These are phyloP conservation scores for Torulaspora gathmanii DNA, from an alignment of 805 yeast genomes.

Conservation along the genomic window DNA sequence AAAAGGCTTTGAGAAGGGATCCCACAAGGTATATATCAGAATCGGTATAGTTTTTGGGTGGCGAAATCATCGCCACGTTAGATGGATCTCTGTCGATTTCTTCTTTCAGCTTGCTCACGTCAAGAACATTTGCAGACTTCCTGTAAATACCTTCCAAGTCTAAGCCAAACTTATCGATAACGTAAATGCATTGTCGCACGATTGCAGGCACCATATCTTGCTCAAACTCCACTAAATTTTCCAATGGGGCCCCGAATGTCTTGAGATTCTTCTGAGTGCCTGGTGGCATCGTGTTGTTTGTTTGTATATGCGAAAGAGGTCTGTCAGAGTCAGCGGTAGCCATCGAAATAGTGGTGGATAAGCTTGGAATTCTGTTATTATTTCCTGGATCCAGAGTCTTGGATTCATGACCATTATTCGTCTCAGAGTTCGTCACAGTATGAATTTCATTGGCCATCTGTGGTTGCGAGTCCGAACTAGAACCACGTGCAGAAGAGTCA, in stretches of 20 bases:
- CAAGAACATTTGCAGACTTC: conserved; percentile 70
- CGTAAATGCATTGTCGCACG: conserved; percentile 81
- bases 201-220: conserved; percentile 89
- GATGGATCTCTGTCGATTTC: conserved; percentile 74
- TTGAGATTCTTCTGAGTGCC: conserved; percentile 39
- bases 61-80: conserved; percentile 50
- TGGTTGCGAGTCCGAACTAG: background rate
- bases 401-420: conserved; percentile 4
- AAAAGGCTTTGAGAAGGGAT: conserved; percentile 76
- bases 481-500: conserved; percentile 8
- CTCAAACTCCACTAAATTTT: conserved; percentile 67
- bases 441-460: conserved; percentile 1
- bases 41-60: conserved; percentile 56
- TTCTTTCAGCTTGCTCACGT: conserved; percentile 66
- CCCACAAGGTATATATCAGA: conserved; percentile 87
- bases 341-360: conserved; percentile 24
- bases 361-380: conserved; percentile 24
- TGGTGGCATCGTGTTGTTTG: conserved; percentile 35
- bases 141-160: conserved; percentile 88
- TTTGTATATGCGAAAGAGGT: conserved; percentile 35
- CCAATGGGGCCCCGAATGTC: conserved; percentile 84
- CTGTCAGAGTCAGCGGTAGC: conserved; percentile 27
- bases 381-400: conserved; percentile 33
- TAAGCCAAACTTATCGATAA: conserved; percentile 79
- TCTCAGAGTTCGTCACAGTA: background rate